These are phyloP conservation scores for Piromyces finnis DNA, from an alignment of 192 early-diverging fungal species.

Conservation along the genomic window DNA sequence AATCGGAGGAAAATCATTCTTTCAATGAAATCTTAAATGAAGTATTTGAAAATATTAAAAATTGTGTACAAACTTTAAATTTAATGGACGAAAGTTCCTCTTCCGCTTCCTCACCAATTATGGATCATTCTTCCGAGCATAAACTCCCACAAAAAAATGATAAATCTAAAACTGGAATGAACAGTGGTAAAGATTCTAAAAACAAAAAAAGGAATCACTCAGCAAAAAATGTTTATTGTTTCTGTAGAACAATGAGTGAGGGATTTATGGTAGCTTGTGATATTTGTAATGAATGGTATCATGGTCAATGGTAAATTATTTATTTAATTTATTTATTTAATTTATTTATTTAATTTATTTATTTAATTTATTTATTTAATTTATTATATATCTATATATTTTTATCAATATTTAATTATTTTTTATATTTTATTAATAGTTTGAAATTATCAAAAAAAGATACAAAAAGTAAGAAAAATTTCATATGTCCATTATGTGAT, in stretches of 20 bases:
- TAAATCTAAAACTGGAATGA: not conserved
- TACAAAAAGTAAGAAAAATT: not conserved
- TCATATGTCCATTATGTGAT: not conserved
- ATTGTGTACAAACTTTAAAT: not conserved
- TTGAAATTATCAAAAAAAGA: not conserved
- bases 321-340: too few relatives aligned
- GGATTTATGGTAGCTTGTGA: conserved; percentile 64
- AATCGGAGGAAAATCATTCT: not conserved
- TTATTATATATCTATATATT: too few relatives aligned
- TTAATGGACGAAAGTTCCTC: not conserved
- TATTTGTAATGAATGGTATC: conserved; percentile 55
- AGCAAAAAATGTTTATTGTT: not conserved
- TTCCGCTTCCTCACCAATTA: not conserved
- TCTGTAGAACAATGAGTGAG: not conserved
- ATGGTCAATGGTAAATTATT: conserved; percentile 31
- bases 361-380: too few relatives aligned
- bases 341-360: too few relatives aligned
- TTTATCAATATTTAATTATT: too few relatives aligned
- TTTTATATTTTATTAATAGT: not conserved
- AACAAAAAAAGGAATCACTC: not conserved
- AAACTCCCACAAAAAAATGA: not conserved
- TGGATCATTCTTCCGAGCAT: too few relatives aligned
- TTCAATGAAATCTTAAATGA: not conserved
- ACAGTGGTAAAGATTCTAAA: not conserved
- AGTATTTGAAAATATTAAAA: not conserved